phyloP scores from a whole-genome alignment of 1,139 yeast genomes.

The Yamadazyma mexicana region DNA sequence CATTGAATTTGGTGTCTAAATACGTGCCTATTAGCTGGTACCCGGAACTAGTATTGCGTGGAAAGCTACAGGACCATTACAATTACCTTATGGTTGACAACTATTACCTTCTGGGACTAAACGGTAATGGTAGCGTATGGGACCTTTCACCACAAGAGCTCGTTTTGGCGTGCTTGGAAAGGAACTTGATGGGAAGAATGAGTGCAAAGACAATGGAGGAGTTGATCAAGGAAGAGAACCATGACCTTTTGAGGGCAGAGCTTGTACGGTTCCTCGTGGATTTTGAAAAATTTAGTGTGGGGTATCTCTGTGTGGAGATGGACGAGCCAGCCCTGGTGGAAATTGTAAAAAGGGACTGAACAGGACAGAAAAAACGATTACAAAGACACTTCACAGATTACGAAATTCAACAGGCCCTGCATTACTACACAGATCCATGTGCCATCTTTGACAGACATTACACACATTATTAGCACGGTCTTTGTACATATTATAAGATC shows the following conservation, averaged over 20 bases:
- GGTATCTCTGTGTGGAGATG: slow-evolving; percentile 23
- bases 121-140: slow-evolving; percentile 50
- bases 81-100: slow-evolving; percentile 53
- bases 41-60: slow-evolving; percentile 40
- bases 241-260: slow-evolving; percentile 24
- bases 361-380: neutral
- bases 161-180: slow-evolving; percentile 46
- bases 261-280: slow-evolving; percentile 35
- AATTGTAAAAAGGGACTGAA: neutral
- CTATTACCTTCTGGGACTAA: slow-evolving; percentile 42
- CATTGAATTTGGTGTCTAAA: slow-evolving; percentile 40
- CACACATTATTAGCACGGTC: too few relatives aligned
- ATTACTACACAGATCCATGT: too few relatives aligned
- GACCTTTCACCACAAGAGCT: slow-evolving; percentile 44
- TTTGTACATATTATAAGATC: too few relatives aligned
- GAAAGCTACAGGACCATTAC: slow-evolving; percentile 36
- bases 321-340: neutral
- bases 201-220: slow-evolving; percentile 21
- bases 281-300: slow-evolving; percentile 34
- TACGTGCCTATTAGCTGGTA: slow-evolving; percentile 38
- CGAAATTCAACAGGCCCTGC: too few relatives aligned
- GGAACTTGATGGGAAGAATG: slow-evolving; percentile 43
- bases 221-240: slow-evolving; percentile 13
- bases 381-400: too few relatives aligned
- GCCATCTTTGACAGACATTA: too few relatives aligned